These are phyloP conservation scores for Aspergillus alliaceus DNA, from an alignment of 2,329 filamentous ascomycete species.

Conservation along the genomic window DNA sequence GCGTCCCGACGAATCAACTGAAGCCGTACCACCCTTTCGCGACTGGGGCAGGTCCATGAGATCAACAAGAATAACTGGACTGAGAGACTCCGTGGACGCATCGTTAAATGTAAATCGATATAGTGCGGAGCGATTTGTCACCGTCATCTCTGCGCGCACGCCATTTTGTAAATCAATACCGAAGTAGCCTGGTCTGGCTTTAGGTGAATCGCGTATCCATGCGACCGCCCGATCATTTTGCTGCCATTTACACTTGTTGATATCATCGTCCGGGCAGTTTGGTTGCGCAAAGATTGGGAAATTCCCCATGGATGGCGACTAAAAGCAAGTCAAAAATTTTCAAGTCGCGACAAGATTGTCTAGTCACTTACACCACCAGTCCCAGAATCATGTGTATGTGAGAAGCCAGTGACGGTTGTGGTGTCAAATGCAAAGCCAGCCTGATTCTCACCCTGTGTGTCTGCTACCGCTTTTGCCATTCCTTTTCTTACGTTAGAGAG, in stretches of 20 bases:
- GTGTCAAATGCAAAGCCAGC: conserved; percentile 58
- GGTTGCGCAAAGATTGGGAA: conserved; percentile 71
- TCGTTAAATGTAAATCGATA: conserved; percentile 63
- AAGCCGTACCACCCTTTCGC: conserved; percentile 57
- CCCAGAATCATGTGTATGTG: conserved; percentile 54
- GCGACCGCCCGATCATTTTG: conserved; percentile 50
- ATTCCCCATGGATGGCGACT: conserved; percentile 60
- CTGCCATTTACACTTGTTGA: conserved; percentile 63
- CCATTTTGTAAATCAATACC: conserved; percentile 59
- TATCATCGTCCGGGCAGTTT: conserved; percentile 59
- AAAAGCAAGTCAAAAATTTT: background rate
- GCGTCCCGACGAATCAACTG: conserved; percentile 57
- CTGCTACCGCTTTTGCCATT: conserved; percentile 58
- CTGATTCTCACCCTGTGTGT: conserved; percentile 55
- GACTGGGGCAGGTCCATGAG: conserved; percentile 64
- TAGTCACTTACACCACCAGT: conserved; percentile 46
- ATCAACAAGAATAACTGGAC: conserved; percentile 65
- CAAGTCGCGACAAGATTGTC: background rate
- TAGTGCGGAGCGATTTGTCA: conserved; percentile 62
- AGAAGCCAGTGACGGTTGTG: conserved; percentile 53
- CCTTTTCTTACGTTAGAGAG: conserved; percentile 27
- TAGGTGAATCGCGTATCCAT: conserved; percentile 54
- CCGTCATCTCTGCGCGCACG: conserved; percentile 66
- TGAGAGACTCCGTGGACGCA: conserved; percentile 31
- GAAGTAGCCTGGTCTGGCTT: conserved; percentile 66